Evolutionary conservation across 2,329 filamentous ascomycete genomes (phyloP).

Genomic region (Ceratocystis destructans): DNA sequence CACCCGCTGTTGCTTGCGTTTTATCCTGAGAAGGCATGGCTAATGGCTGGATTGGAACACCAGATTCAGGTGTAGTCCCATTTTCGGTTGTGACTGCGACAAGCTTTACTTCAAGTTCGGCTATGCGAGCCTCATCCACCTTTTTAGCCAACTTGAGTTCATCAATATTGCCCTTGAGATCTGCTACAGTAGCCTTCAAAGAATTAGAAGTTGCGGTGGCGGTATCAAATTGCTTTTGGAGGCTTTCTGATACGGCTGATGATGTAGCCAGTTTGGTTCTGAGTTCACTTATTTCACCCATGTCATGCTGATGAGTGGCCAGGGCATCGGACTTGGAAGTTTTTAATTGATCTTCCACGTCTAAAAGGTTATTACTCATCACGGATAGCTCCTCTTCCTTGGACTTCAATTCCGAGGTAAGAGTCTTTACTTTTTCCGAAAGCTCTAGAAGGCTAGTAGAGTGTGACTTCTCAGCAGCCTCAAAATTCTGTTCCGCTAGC

Average conservation of each 20-base stretch:
- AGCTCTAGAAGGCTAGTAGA: conserved; percentile 26
- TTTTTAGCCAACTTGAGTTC: conserved; percentile 28
- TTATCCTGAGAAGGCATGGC: conserved; percentile 22
- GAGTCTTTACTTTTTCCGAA: conserved; percentile 30
- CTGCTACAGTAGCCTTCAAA: conserved; percentile 9
- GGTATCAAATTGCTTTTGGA: conserved; percentile 32
- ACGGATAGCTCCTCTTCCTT: conserved; percentile 20
- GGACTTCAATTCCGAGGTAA: conserved; percentile 33
- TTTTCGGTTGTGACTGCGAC: conserved; percentile 17
- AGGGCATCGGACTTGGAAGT: conserved; percentile 17
- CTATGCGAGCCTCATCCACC: conserved; percentile 31
- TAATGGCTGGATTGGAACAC: conserved; percentile 23
- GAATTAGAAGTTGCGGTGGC: conserved; percentile 28
- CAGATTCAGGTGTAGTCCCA: conserved; percentile 21
- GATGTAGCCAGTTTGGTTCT: conserved; percentile 26
- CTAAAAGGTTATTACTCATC: neutral
- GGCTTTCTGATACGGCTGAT: conserved; percentile 27
- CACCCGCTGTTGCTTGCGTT: conserved; percentile 20
- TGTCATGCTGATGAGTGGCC: conserved; percentile 25
- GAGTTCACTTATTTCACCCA: conserved; percentile 28
- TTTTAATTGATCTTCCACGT: conserved; percentile 21
- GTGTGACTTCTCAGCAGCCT: conserved; percentile 52
- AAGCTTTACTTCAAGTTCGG: conserved; percentile 30
- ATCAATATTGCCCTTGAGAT: conserved; percentile 9
- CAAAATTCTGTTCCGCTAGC: conserved; percentile 52